These are phyloP conservation scores for Aspergillus avenaceus DNA, from an alignment of 495 filamentous ascomycete genomes.

Conservation along the genomic window DNA sequence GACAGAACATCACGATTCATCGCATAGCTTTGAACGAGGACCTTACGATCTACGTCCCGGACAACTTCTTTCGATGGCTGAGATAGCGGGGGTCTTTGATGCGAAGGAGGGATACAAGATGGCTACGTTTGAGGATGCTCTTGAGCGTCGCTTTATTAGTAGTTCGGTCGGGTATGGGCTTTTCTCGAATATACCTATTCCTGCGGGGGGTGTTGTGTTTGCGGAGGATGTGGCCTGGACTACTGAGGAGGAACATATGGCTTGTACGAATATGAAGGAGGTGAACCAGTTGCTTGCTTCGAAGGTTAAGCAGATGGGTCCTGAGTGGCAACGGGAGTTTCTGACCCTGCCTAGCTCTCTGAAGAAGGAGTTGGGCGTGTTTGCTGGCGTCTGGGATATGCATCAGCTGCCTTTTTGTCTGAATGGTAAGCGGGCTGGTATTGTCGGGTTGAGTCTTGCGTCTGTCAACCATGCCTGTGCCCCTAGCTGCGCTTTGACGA, in stretches of 20 bases:
- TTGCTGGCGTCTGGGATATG: constrained; percentile 5
- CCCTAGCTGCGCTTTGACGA: constrained; percentile 7
- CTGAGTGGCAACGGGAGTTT: constrained; percentile 9
- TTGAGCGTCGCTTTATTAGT: constrained; percentile 4
- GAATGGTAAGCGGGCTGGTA: background rate
- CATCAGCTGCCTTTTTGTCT: constrained; percentile 1
- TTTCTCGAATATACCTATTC: constrained; percentile 5
- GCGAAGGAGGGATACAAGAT: background rate
- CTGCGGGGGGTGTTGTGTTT: constrained; percentile 8
- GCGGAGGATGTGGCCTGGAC: constrained; percentile 1
- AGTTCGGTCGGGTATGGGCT: constrained; percentile 3
- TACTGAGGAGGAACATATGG: background rate
- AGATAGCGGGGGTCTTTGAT: background rate
- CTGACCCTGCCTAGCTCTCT: background rate
- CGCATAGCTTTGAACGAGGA: no score
- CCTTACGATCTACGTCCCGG: no score
- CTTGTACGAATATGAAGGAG: background rate
- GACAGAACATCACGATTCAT: no score
- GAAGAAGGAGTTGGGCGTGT: background rate
- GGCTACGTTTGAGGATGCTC: background rate
- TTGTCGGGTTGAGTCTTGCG: constrained; percentile 13
- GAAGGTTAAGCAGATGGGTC: constrained; percentile 9
- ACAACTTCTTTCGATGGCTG: background rate
- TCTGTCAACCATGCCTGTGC: constrained; percentile 17
- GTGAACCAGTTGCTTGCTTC: background rate